Evolutionary conservation across 306 rosid species (phyloP), one percentile per base, ranked within the genome.

Genomic region (Trichosanthes truncata): DNA sequence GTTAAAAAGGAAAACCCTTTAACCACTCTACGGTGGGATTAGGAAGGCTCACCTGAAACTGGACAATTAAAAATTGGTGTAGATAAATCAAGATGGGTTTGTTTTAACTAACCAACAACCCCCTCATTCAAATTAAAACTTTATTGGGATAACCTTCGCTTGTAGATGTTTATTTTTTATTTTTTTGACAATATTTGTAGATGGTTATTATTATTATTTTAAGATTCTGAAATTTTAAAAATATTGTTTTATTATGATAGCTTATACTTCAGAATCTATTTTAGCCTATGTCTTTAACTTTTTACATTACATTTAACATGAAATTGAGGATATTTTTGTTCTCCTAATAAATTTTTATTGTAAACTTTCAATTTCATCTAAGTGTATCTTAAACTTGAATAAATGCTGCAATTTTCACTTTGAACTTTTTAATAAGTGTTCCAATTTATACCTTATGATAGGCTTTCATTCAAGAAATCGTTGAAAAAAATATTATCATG

Each of bases 81-180:
- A 41, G 2, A 40, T 41, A 43, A 71, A 71, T 45, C 13, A 43
- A 71, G 77, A 73, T 46, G 41, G 78, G 15, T 73, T 73, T 46
- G 60, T 73, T 73, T 48, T 15, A 73, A 48, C 78, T 73, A 73
- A 73, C 78, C 60, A 71, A 71, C 56, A 71, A 71, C 36, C 46
- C 53, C n/a, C 1, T 13, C 35, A 6, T 43, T 43, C 10, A 71
- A 23, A 21, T 71, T 41, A 11, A 23, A 7, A 40, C 55, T 40
- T 41, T 65, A 6, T 14, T 63, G 14, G 6, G 55, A 45, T 43
- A 71, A 23, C 3, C 3, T 65, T 63, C 4, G 5, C 6, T 14
- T 31, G 18, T 6, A 31, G 5, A 10, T 36, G 8, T 20, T 29
- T 65, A 43, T 71, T 71, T 11, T 21, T 14, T 69, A 41, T 26